Evolutionary conservation across 1,139 yeast genomes (phyloP).

Genomic region (Hyphopichia fennica): DNA sequence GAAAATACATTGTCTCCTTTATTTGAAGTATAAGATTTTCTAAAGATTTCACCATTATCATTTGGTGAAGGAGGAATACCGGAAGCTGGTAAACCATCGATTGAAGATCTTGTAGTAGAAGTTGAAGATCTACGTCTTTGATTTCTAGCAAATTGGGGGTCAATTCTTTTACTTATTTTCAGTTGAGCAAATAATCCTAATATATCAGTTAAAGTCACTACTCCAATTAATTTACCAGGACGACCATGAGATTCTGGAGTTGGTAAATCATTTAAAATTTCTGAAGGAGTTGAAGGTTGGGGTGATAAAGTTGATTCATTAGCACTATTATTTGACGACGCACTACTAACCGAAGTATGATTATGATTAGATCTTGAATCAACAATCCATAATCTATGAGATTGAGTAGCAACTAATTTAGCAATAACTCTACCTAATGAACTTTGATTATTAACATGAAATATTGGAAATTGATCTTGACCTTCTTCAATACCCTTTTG

Average conservation of each 20-base stretch:
- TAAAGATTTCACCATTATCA: slow-evolving; percentile 9
- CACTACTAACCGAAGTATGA: slow-evolving; percentile 8
- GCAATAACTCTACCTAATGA: slow-evolving; percentile 89
- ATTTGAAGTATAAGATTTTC: slow-evolving; percentile 11
- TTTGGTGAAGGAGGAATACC: background rate
- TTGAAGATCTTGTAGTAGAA: slow-evolving; percentile 41
- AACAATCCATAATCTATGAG: slow-evolving; percentile 93
- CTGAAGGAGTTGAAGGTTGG: background rate
- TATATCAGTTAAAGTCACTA: slow-evolving; percentile 86
- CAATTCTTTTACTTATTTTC: slow-evolving; percentile 61
- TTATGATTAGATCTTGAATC: slow-evolving; percentile 41
- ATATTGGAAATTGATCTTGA: slow-evolving; percentile 94
- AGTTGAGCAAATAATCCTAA: slow-evolving; percentile 76
- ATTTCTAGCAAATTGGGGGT: slow-evolving; percentile 82
- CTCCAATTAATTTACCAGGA: slow-evolving; percentile 84
- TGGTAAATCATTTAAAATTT: background rate
- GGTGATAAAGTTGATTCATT: slow-evolving; percentile 2
- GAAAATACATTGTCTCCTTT: slow-evolving; percentile 10
- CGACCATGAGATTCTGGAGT: slow-evolving; percentile 30
- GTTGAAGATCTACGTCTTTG: slow-evolving; percentile 75
- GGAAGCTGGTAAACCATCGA: slow-evolving; percentile 21
- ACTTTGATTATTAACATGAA: slow-evolving; percentile 80
- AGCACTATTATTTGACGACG: background rate
- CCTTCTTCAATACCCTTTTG: slow-evolving; percentile 92
- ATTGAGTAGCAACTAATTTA: slow-evolving; percentile 89